Evolutionary conservation across 495 filamentous ascomycete species (phyloP).

Genomic region (Penicillium mononematosum): DNA sequence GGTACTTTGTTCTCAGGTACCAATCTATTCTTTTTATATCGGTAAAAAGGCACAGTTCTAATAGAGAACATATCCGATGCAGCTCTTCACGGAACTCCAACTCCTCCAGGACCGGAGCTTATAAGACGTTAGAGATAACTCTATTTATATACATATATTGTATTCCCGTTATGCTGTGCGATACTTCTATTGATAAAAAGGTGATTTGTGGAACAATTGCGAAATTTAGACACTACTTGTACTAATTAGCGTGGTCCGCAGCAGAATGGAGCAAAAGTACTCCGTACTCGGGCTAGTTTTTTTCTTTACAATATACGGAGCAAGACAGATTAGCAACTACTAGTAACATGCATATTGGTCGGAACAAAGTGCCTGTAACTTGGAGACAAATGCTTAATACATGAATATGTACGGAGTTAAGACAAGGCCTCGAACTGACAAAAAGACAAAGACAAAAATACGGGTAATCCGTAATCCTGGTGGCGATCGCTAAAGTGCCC

Average conservation of each 20-base stretch:
- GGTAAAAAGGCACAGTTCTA: neutral
- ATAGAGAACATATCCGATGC: slow-evolving; percentile 27
- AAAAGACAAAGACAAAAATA: slow-evolving; percentile 4
- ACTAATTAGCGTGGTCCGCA: slow-evolving; percentile 3
- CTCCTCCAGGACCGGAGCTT: slow-evolving; percentile 7
- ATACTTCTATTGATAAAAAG: neutral
- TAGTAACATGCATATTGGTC: slow-evolving; percentile 2
- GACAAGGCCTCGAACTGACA: neutral
- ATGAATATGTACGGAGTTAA: neutral
- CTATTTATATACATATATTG: neutral
- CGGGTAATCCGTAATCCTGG: slow-evolving; percentile 43
- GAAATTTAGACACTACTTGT: neutral
- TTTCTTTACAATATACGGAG: neutral
- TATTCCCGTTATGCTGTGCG: neutral
- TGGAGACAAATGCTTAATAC: neutral
- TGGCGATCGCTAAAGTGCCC: slow-evolving; percentile 35
- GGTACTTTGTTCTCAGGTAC: slow-evolving; percentile 4
- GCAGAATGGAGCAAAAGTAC: slow-evolving; percentile 2
- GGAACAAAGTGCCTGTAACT: slow-evolving; percentile 1
- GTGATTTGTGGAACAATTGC: slow-evolving; percentile 17
- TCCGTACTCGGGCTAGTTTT: neutral
- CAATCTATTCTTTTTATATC: neutral
- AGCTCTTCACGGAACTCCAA: neutral
- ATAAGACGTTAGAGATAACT: neutral
- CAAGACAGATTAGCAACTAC: neutral